Evolutionary conservation across 2,329 filamentous ascomycete species (phyloP), one percentile per base, ranked within the genome.

Genomic region (Nothophoma quercina): DNA sequence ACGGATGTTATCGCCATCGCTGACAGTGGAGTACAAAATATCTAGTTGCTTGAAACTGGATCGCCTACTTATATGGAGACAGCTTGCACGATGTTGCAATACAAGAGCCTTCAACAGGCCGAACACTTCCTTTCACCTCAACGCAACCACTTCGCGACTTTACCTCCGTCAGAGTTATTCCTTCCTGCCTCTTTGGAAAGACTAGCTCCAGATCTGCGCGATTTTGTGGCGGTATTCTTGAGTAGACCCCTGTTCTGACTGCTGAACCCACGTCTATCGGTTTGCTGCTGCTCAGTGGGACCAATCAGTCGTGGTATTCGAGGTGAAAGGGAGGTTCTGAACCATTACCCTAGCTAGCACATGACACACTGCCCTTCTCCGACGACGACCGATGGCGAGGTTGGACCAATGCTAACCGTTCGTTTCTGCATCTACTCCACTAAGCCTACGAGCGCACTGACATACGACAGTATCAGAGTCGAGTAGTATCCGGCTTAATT

Each of bases 351-450:
- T 10, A 39, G 6, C 21, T 15, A 33, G 7, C n/a, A 15, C n/a
- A 25, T 25, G 34, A 32, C 21, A 4, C 7, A 7, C 2, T 33
- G 2, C 35, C 15, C 3, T 13, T 39, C n/a, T 9, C 5, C 1
- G 12, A 10, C 19, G 10, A 18, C 13, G 10, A 33, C 15, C 6
- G 19, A 15, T 21, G 25, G 21, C n/a, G 39, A 44, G 47, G 26
- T 28, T 51, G 40, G 47, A 19, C 47, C 47, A 51, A 51, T 51
- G n/a, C 9, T 13, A 15, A 26, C 16, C 25, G 10, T 36, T 21
- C 7, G 12, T 15, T 22, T 25, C 12, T 26, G 28, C 9, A 13
- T 33, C 13, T 32, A 28, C 40, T 44, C 32, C 25, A 41, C 32
- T 18, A 32, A 15, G 7, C 38, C 21, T 6, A 30, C 25, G 32